Base-by-base conservation (phyloP, 495 filamentous ascomycete species). In the Chaetomium tenue region DNA sequence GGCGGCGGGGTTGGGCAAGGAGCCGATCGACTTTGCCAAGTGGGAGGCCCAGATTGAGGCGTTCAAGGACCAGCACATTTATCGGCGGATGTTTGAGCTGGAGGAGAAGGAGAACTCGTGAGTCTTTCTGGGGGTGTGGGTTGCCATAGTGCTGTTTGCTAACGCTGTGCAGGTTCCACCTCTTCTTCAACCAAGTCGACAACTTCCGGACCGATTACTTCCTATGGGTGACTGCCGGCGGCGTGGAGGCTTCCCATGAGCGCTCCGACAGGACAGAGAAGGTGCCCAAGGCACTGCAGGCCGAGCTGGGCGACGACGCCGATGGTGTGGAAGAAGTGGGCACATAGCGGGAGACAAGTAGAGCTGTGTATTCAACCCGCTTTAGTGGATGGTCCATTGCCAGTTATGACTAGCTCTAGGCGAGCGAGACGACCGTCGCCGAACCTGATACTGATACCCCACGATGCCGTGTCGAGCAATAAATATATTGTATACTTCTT, bases 61-160 rank as follows among this genome's bases (percentile, higher is more conserved):
- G 64, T 99, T 99, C 75, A 97, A 97, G 79, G 89, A 96, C 73
- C 77, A 87, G 64, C 88, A 96, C 75, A 98, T 99, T 56, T 99
- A 99, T 71, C 83, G 88, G 68, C 82, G 90, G 15, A 96, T 98
- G 64, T 98, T 93, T 77, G 84, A 89, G 40, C 87, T 94, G 67
- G 94, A 98, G 76, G 88, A 93, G 74, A 82, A 89, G 70, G 83
- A 87, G 62, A 85, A 90, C 67, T 79, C 83, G 89, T 93, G 80
- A 78, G 88, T 84, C 39, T 11, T 50, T 2, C 4, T 25, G 16
- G 12, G 28, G 28, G 5, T 58, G 20, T 1, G n/a, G 46, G 9
- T 48, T 64, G 12, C 13, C 13, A 15, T 37, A 6, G 2, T 3
- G 6, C 25, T 22, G 2, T 60, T 61, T 66, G 61, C 65, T 63